These are phyloP conservation scores for Whalleya microplaca DNA, from an alignment of 2,329 filamentous ascomycete genomes.

Conservation along the genomic window DNA sequence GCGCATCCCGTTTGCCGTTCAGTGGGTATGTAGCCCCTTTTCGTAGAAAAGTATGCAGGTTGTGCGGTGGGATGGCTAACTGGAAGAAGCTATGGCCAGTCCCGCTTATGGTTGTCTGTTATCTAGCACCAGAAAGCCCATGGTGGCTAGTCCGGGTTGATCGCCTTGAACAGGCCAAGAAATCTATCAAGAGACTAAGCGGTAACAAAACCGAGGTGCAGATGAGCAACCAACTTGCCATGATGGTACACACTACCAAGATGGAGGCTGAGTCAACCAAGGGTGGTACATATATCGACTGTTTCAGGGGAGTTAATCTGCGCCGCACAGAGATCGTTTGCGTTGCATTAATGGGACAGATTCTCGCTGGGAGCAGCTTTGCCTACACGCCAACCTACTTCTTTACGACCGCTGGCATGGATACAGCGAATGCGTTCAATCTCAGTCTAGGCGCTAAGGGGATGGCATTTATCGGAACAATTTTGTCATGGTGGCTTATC, in stretches of 20 bases:
- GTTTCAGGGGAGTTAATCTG: slow-evolving; percentile 50
- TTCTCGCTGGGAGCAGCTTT: slow-evolving; percentile 41
- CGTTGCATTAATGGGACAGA: slow-evolving; percentile 41
- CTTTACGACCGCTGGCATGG: slow-evolving; percentile 42
- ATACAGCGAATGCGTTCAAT: slow-evolving; percentile 36
- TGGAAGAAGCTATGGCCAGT: slow-evolving; percentile 42
- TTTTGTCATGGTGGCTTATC: slow-evolving; percentile 45
- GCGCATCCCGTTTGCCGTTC: slow-evolving; percentile 47
- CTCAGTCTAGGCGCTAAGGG: slow-evolving; percentile 40
- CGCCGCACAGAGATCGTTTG: slow-evolving; percentile 50
- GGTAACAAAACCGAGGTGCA: slow-evolving; percentile 37
- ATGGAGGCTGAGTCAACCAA: slow-evolving; percentile 44
- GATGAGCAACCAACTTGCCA: slow-evolving; percentile 44
- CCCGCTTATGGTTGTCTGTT: slow-evolving; percentile 43
- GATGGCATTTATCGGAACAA: slow-evolving; percentile 44
- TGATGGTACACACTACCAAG: slow-evolving; percentile 50
- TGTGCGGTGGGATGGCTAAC: background rate
- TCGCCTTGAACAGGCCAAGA: slow-evolving; percentile 40
- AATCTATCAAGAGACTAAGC: slow-evolving; percentile 40
- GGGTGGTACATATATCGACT: slow-evolving; percentile 50
- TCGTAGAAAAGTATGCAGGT: background rate
- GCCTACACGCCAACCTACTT: slow-evolving; percentile 46
- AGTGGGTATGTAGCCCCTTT: slow-evolving; percentile 40
- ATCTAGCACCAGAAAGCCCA: slow-evolving; percentile 51
- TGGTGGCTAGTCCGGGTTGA: slow-evolving; percentile 50